Evolutionary conservation across 371 early-diverging fungal species (phyloP), one percentile per base, ranked within the genome.

Genomic region (Nematocida major): DNA sequence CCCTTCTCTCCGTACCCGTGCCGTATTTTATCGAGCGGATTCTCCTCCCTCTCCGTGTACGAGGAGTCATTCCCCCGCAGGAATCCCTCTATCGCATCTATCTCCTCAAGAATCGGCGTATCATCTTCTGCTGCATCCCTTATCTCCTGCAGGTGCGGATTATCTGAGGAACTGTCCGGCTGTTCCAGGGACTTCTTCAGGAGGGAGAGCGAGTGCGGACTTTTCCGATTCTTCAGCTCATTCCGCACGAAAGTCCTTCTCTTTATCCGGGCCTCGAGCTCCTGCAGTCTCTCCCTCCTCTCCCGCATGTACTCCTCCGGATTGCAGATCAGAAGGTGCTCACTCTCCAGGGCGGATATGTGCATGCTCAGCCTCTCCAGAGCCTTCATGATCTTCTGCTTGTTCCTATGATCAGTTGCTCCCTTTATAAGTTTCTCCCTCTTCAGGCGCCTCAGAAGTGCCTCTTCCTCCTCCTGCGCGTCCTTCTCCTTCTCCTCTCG

Each of bases 221-320:
- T 81, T 63, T 82, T 83, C 59, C 78, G 81, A 54, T 85, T 82
- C 45, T 79, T 82, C 43, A 79, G 47, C 40, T 84, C 80, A 61
- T 69, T 82, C 68, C 81, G 40, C 15, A 81, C 20, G 40, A 67
- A 80, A 2, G 81, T 81, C 47, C 82, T 66, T 48, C 76, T 39
- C 57, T 83, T 78, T 20, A 83, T 36, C 32, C 59, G 65, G 36
- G 80, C 69, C 43, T 79, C 80, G 2, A 85, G 51, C 15, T 30
- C 11, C 9, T 70, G 62, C 28, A 82, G 78, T 43, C 79, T 49
- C 2, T 59, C 26, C 45, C 82, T 83, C 57, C 79, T 83, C 40
- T 57, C 45, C 40, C 61, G 42, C 22, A 82, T 50, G 45, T 54
- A 84, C 30, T 38, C 51, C 9, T 67, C 32, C 7, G 80, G 57